Conservation (phyloP, 2,329 filamentous ascomycete genomes). For the Blastomyces percursus region DNA sequence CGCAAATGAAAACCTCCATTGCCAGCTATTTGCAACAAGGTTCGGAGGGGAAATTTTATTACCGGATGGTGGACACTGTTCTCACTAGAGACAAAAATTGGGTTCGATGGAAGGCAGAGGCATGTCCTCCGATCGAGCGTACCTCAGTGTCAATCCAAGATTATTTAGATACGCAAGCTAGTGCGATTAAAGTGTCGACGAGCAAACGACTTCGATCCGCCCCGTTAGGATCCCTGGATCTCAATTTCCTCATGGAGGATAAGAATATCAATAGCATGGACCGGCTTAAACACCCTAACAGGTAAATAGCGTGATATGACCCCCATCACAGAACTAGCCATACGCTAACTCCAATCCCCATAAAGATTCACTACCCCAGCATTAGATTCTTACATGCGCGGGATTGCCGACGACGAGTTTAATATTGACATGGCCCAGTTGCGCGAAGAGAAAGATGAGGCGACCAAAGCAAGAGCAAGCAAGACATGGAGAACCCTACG, state of each 20-base stretch:
- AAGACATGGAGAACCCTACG: slow-evolving; percentile 85
- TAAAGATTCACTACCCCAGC: slow-evolving; percentile 58
- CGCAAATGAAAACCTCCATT: slow-evolving; percentile 64
- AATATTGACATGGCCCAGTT: slow-evolving; percentile 71
- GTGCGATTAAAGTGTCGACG: slow-evolving; percentile 54
- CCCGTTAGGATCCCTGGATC: slow-evolving; percentile 61
- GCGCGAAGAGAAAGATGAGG: slow-evolving; percentile 48
- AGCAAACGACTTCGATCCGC: slow-evolving; percentile 59
- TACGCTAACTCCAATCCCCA: not conserved
- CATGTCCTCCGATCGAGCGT: slow-evolving; percentile 75
- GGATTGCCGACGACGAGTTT: slow-evolving; percentile 69
- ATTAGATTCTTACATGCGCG: slow-evolving; percentile 57
- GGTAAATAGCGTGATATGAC: slow-evolving; percentile 28
- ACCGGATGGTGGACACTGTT: slow-evolving; percentile 93
- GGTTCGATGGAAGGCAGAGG: slow-evolving; percentile 96
- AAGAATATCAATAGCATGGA: slow-evolving; percentile 53
- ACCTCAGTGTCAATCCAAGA: slow-evolving; percentile 57
- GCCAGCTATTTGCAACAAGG: slow-evolving; percentile 73
- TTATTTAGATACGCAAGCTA: slow-evolving; percentile 58
- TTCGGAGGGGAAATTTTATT: slow-evolving; percentile 80
- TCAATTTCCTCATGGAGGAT: slow-evolving; percentile 65
- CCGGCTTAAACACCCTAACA: slow-evolving; percentile 53
- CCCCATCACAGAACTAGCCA: not conserved
- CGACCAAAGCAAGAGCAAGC: slow-evolving; percentile 65
- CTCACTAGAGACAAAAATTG: slow-evolving; percentile 95